Conservation (phyloP, 148 eudicot species). For the Cornus kousa region DNA sequence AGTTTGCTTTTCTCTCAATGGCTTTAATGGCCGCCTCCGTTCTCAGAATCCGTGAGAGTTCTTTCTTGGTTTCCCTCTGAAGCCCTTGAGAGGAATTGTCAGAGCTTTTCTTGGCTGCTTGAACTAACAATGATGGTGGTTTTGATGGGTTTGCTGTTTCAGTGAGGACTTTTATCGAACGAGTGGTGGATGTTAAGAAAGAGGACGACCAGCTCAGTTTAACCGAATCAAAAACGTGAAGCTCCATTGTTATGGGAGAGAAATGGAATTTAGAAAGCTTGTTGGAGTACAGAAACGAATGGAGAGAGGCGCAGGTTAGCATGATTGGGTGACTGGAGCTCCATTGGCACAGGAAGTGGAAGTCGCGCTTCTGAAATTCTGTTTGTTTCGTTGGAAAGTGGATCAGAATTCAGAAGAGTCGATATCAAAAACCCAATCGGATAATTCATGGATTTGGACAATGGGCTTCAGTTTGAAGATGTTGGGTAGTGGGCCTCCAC, state of each 20-base stretch:
- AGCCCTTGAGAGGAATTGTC: conserved; percentile 22
- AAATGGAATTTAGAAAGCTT: neutral
- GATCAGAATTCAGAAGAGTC: no score
- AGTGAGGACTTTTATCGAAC: conserved; percentile 44
- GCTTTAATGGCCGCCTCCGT: conserved; percentile 69
- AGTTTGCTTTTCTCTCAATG: conserved; percentile 61
- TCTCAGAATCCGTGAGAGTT: conserved; percentile 63
- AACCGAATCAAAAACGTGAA: neutral
- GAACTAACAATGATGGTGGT: conserved; percentile 12
- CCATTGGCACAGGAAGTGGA: neutral
- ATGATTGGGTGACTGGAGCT: neutral
- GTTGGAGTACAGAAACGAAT: neutral
- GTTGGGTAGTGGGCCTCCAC: no score
- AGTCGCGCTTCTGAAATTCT: no score
- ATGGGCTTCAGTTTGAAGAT: no score
- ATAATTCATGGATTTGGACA: no score
- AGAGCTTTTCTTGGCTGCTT: conserved; percentile 34
- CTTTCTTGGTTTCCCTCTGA: conserved; percentile 46
- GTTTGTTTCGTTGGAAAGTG: no score
- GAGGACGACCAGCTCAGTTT: conserved; percentile 16
- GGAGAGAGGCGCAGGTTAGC: neutral
- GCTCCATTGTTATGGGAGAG: neutral
- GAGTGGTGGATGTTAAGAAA: conserved; percentile 26
- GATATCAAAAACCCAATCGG: no score
- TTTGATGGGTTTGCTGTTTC: conserved; percentile 10